Percentiles rank a stretch among this genome's conserved stretches.
Conservation (phyloP, 768 basidiomycete species). For the Tulasnella sp. region DNA sequence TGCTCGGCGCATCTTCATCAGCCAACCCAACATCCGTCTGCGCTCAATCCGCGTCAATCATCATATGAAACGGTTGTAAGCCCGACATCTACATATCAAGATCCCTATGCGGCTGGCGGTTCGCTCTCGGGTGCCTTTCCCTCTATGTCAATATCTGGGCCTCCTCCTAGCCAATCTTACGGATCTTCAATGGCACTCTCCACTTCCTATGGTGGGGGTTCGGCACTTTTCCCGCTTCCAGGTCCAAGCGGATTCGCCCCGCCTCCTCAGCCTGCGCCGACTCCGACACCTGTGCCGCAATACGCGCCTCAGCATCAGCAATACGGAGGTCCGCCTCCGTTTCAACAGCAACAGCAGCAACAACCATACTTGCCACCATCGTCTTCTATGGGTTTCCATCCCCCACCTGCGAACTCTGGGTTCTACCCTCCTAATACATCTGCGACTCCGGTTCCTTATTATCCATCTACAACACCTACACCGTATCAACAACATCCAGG, state of each 20-base stretch:
- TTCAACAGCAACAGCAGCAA: background rate
- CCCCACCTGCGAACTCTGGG: background rate
- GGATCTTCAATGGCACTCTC: background rate
- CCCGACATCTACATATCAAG: background rate
- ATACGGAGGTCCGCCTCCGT: background rate
- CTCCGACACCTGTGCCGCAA: slow-evolving; percentile 4
- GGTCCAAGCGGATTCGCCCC: slow-evolving; percentile 13
- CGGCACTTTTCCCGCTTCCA: background rate
- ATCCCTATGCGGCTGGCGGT: slow-evolving; percentile 7
- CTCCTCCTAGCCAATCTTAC: background rate
- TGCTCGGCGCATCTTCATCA: background rate
- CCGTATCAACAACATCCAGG: background rate
- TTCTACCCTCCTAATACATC: slow-evolving; percentile 4
- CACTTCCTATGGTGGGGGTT: background rate
- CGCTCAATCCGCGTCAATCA: slow-evolving; percentile 8
- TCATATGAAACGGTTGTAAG: slow-evolving; percentile 15
- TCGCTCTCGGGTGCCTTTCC: slow-evolving; percentile 3
- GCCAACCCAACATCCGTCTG: background rate
- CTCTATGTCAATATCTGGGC: slow-evolving; percentile 7
- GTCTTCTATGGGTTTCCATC: slow-evolving; percentile 5
- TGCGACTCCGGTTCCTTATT: slow-evolving; percentile 4
- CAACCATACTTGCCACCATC: slow-evolving; percentile 9
- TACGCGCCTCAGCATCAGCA: slow-evolving; percentile 12
- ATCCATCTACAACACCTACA: background rate
- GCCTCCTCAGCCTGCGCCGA: slow-evolving; percentile 1